Percentiles rank a stretch among this genome's conserved stretches.
Conservation (phyloP, 768 basidiomycete genomes). For the Mycena epipterygia region DNA sequence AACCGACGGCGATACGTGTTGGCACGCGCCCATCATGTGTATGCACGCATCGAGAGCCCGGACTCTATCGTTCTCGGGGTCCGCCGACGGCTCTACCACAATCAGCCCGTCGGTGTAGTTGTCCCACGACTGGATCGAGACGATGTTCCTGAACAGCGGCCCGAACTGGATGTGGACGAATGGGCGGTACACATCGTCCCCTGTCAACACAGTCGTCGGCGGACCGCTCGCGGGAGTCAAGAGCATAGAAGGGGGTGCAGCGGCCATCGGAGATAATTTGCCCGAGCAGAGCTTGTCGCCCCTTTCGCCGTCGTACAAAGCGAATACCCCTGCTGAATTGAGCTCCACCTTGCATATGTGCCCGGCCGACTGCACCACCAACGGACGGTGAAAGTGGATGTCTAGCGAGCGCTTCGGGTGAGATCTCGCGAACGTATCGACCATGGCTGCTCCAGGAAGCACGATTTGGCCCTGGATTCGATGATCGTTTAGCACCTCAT, state of each 20-base stretch:
- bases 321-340: constrained; percentile 39
- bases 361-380: constrained; percentile 44
- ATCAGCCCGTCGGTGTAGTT: constrained; percentile 49
- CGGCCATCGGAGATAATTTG: constrained; percentile 16
- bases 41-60: constrained; percentile 52
- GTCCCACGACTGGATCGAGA: constrained; percentile 46
- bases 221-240: not conserved
- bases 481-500: constrained; percentile 47
- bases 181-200: constrained; percentile 42
- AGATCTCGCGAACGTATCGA: constrained; percentile 44
- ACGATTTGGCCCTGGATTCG: constrained; percentile 52
- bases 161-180: constrained; percentile 53
- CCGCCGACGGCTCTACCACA: constrained; percentile 37
- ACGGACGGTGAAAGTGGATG: constrained; percentile 48
- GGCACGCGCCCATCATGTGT: constrained; percentile 48
- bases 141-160: constrained; percentile 46
- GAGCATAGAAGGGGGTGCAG: not conserved
- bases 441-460: constrained; percentile 52
- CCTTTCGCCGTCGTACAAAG: constrained; percentile 39
- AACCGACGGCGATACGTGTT: too few relatives aligned
- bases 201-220: not conserved
- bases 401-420: constrained; percentile 18
- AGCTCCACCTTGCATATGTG: constrained; percentile 41
- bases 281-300: constrained; percentile 49
- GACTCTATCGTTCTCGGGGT: constrained; percentile 46